Conservation (phyloP, 2,329 filamentous ascomycete species). For the Aspergillus sp. region DNA sequence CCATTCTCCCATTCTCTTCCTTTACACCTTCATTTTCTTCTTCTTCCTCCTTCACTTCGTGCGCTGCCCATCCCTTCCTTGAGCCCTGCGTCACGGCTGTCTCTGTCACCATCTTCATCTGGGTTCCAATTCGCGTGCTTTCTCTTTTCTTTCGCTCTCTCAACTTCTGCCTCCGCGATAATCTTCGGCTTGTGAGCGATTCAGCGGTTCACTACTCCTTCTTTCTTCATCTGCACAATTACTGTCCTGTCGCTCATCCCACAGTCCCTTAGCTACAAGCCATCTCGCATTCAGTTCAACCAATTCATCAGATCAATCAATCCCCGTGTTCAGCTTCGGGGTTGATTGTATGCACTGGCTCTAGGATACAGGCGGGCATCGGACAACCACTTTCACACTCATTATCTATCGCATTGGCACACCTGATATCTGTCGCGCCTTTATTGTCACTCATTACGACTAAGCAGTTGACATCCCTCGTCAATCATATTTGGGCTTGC, state of each 20-base stretch:
- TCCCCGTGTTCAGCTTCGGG: background rate
- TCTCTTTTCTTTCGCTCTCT: background rate
- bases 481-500: background rate
- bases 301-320: too few species aligned
- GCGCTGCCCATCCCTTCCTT: slow-evolving; percentile 3
- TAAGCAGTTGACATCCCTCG: background rate
- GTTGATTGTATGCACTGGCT: background rate
- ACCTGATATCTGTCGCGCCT: slow-evolving; percentile 4
- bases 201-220: background rate
- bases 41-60: slow-evolving; percentile 10
- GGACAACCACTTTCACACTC: slow-evolving; percentile 7
- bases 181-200: background rate
- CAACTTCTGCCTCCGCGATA: background rate
- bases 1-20: slow-evolving; percentile 1
- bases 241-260: background rate
- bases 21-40: slow-evolving; percentile 7
- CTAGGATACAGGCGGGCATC: background rate
- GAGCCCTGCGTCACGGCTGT: background rate
- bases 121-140: background rate
- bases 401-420: slow-evolving; percentile 8
- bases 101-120: background rate
- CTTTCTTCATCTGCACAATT: background rate
- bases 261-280: background rate
- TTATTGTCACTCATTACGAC: background rate
- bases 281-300: too few species aligned